phyloP scores from a whole-genome alignment of 75 land plant genomes.

The Isoetes taiwanensis region DNA sequence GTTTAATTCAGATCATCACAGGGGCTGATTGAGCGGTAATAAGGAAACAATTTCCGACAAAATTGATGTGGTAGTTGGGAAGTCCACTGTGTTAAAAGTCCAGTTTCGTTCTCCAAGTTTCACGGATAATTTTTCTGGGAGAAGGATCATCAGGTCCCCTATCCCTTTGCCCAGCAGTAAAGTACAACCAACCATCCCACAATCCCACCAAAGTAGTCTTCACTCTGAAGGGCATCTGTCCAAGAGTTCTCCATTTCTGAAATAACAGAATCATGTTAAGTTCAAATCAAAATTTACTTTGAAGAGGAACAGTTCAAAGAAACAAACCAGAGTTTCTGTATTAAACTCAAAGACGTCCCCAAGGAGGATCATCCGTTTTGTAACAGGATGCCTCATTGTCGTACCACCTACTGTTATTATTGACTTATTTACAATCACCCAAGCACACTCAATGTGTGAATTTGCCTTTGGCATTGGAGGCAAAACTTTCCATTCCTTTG shows the following conservation, averaged over 20 bases:
- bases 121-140: conserved; percentile 68
- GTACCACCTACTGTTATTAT: conserved; percentile 76
- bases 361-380: conserved; percentile 72
- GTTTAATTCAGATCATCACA: no score
- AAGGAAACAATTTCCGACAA: no score
- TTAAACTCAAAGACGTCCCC: conserved; percentile 77
- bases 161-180: conserved; percentile 95
- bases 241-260: conserved; percentile 77
- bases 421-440: conserved; percentile 79
- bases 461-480: conserved; percentile 78
- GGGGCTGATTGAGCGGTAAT: no score
- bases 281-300: no score
- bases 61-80: no score
- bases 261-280: no score
- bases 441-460: conserved; percentile 95
- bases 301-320: no score
- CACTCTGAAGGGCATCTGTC: conserved; percentile 68
- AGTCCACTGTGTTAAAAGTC: no score
- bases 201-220: conserved; percentile 77
- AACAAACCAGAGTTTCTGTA: conserved; percentile 45
- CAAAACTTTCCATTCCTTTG: conserved; percentile 50
- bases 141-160: conserved; percentile 68
- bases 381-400: conserved; percentile 79
- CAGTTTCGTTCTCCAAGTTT: conserved; percentile 80
- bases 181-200: conserved; percentile 93